Percentiles rank a stretch among this genome's conserved stretches.
These are phyloP conservation scores for Brachypodium distachyon DNA, from an alignment of 202 grass and related monocot genomes.

Conservation along the genomic window DNA sequence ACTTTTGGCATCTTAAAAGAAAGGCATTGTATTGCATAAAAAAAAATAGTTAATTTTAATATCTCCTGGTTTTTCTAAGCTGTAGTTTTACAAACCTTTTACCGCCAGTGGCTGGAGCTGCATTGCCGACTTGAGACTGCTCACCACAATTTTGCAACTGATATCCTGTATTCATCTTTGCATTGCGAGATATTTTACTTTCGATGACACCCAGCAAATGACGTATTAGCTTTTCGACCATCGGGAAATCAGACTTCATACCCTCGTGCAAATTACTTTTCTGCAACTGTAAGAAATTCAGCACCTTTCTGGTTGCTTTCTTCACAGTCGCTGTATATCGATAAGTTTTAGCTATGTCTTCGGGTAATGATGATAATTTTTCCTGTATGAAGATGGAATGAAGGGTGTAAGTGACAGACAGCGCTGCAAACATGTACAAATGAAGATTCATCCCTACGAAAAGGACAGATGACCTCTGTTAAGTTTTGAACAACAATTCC, in stretches of 20 bases:
- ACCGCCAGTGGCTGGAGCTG: neutral
- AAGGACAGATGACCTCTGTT: constrained; percentile 1
- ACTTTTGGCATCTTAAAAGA: neutral
- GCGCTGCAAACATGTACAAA: neutral
- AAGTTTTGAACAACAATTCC: neutral
- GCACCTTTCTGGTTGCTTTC: neutral
- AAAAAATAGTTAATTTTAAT: neutral
- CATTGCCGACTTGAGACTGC: neutral
- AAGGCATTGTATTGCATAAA: neutral
- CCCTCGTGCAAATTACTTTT: constrained; percentile 1
- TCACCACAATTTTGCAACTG: neutral
- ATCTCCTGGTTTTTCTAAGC: neutral
- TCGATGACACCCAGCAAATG: neutral
- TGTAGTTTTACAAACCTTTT: constrained; percentile 13
- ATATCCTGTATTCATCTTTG: neutral
- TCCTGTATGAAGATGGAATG: neutral
- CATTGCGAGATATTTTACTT: neutral
- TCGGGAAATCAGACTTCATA: neutral
- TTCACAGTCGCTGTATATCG: neutral
- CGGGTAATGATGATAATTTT: neutral
- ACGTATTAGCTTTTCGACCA: neutral
- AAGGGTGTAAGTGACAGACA: neutral
- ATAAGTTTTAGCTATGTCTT: neutral
- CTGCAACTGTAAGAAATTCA: neutral
- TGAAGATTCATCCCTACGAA: neutral